Evolutionary conservation across 2,329 filamentous ascomycete species (phyloP).

Genomic region (Sclerotinia trifoliorum): DNA sequence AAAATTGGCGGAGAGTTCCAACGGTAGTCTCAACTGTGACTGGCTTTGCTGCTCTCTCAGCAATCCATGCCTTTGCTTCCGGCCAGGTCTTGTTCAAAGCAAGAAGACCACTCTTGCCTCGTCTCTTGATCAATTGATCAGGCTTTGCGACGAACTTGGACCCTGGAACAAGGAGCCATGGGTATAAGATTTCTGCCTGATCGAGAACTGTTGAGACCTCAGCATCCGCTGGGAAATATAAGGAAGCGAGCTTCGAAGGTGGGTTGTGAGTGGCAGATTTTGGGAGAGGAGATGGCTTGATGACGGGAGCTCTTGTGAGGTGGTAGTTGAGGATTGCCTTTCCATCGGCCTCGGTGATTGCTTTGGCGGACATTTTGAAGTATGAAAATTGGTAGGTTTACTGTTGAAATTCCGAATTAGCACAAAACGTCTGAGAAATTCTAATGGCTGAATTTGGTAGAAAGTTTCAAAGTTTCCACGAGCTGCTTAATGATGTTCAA

Average conservation of each 20-base stretch:
- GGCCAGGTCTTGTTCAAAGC: slow-evolving; percentile 96
- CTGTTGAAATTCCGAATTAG: slow-evolving; percentile 17
- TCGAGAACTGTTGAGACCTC: slow-evolving; percentile 81
- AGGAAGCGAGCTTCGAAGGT: slow-evolving; percentile 82
- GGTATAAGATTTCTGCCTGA: slow-evolving; percentile 94
- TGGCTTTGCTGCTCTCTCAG: slow-evolving; percentile 84
- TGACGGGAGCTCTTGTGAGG: slow-evolving; percentile 93
- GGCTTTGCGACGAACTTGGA: slow-evolving; percentile 98
- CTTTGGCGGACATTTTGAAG: slow-evolving; percentile 83
- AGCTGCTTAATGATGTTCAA: slow-evolving; percentile 7
- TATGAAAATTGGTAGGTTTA: slow-evolving; percentile 28
- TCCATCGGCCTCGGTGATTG: slow-evolving; percentile 98
- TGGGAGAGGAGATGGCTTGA: slow-evolving; percentile 96
- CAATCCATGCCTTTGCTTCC: slow-evolving; percentile 92
- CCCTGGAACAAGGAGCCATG: slow-evolving; percentile 81
- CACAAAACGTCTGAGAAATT: neutral
- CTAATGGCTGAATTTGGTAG: slow-evolving; percentile 4
- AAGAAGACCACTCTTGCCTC: slow-evolving; percentile 97
- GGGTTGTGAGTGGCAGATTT: slow-evolving; percentile 84
- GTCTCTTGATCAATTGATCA: slow-evolving; percentile 99
- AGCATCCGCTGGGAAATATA: slow-evolving; percentile 89
- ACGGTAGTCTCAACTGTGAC: slow-evolving; percentile 91
- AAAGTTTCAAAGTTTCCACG: neutral
- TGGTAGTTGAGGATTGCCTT: slow-evolving; percentile 99
- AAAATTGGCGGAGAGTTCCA: slow-evolving; percentile 88